Base-by-base conservation (phyloP, 1,284 basidiomycete genomes). In the Kwoniella shivajii region DNA sequence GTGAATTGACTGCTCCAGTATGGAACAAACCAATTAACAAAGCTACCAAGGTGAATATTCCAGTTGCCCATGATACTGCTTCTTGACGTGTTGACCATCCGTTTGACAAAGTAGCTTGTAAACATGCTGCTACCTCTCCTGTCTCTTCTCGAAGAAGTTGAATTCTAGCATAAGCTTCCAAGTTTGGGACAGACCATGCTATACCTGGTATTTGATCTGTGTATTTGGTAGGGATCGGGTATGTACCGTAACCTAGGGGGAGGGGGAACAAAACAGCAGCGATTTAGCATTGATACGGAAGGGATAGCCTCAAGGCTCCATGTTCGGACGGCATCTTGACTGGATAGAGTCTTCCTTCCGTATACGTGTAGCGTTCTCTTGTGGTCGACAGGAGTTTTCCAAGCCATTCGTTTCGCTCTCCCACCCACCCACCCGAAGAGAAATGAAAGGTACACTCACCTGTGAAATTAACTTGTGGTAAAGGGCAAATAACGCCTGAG, bases 61-160 rank as follows among this genome's bases (percentile, higher is more conserved):
- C 88, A 4, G 88, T 87, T 0, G 84, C 82, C 88, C 90, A 95
- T 67, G 86, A 83, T 13, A 92, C 92, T 2, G 84, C 85, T 4
- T 78, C 73, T 74, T 90, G 88, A 57, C 85, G 84, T 0, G 86
- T 84, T 1, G 91, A 90, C 84, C 87, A 88, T 10, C 94, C 93
- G 72, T 98, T 99, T 20, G 89, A 87, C 4, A 98, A 80, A 0
- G 92, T 95, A 7, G 92, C 85, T 75, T 95, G 92, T 3, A 98
- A 82, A 67, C 94, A 99, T 0, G 92, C 91, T 43, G 88, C 89
- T 57, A 90, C 81, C 4, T 85, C 76, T 43, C 85, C 85, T 1
- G 88, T 88, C 45, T 80, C 79, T 36, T 85, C 81, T 60, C 91
- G 85, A 0, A 81, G 83, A 24, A 98, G 82, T 9, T 86, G 84